phyloP scores from a whole-genome alignment of 495 filamentous ascomycete genomes.

The Aspergillus nanangensis region DNA sequence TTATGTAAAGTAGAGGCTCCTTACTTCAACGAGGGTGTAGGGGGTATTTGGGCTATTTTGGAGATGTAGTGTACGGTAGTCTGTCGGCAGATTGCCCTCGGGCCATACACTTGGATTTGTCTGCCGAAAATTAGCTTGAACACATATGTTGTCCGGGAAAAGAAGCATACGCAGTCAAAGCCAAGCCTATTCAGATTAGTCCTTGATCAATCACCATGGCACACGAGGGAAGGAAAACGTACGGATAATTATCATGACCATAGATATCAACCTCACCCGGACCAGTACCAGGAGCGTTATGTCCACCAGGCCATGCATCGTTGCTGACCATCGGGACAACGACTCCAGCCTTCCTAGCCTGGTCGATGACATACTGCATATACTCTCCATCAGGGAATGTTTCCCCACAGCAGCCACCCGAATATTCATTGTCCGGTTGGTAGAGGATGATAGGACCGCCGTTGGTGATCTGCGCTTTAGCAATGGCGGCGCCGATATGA shows the following conservation, averaged over 20 bases:
- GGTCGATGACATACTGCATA: constrained; percentile 65
- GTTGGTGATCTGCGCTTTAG: constrained; percentile 72
- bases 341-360: constrained; percentile 63
- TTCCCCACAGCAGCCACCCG: constrained; percentile 32
- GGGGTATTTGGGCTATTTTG: constrained; percentile 61
- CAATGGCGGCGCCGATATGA: constrained; percentile 57
- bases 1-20: constrained; percentile 13
- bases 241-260: constrained; percentile 69
- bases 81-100: constrained; percentile 37
- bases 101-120: constrained; percentile 49
- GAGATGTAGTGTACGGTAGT: constrained; percentile 44
- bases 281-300: constrained; percentile 63
- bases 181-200: constrained; percentile 40
- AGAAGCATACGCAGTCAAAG: constrained; percentile 46
- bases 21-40: constrained; percentile 60
- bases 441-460: constrained; percentile 73
- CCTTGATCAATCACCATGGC: neutral
- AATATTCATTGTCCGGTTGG: constrained; percentile 80
- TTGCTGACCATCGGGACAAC: constrained; percentile 75
- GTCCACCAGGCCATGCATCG: constrained; percentile 55
- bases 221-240: constrained; percentile 1
- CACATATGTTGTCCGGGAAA: neutral
- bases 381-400: constrained; percentile 57
- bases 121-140: constrained; percentile 9
- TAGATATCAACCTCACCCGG: constrained; percentile 70